Evolutionary conservation across 2,329 filamentous ascomycete genomes (phyloP), one percentile per base, ranked within the genome.

Genomic region (Pseudogymnoascus sp.): DNA sequence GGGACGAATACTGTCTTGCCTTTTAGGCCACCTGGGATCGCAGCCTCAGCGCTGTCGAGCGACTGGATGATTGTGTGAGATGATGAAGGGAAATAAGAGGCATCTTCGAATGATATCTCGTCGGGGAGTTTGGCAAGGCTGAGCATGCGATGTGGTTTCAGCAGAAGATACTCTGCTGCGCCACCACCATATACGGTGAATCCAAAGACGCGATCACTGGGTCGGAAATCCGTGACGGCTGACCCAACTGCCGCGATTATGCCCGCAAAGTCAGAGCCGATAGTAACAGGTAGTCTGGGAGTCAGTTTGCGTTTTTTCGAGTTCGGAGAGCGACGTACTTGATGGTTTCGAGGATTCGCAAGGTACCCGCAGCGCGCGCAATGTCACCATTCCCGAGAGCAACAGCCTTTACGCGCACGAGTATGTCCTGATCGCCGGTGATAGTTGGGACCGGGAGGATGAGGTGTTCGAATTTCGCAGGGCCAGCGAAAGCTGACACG

Each of bases 321-420:
- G 72, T 6, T 68, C 70, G 61, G 71, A 86, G 72, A 72, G 85
- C 77, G 61, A 81, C 80, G 4, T 82, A 81, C 60, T 78, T 78
- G 63, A 85, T 72, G 55, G 77, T 74, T 64, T 77, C 65, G 61
- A 73, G 71, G 25, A 73, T 65, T 5, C 65, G 63, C 36, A 72
- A 72, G 36, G 72, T 68, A 5, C 39, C 39, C 4, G 39, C 15
- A 8, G 39, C 39, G 18, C 39, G 39, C 0, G 6, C 9, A 6
- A 42, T 13, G 39, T 42, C 39, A 25, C 6, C 5, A 7, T 2
- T 4, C 7, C 18, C 39, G 39, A 42, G 15, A 21, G 39, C 10
- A 21, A 12, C 18, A 2, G 39, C 18, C 3, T 42, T 42, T 5
- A 42, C 18, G 6, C 39, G 39, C 39, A 42, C 39, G 39, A 42